Evolutionary conservation across 2,329 filamentous ascomycete species (phyloP).

Genomic region (Aspergillus hortae): DNA sequence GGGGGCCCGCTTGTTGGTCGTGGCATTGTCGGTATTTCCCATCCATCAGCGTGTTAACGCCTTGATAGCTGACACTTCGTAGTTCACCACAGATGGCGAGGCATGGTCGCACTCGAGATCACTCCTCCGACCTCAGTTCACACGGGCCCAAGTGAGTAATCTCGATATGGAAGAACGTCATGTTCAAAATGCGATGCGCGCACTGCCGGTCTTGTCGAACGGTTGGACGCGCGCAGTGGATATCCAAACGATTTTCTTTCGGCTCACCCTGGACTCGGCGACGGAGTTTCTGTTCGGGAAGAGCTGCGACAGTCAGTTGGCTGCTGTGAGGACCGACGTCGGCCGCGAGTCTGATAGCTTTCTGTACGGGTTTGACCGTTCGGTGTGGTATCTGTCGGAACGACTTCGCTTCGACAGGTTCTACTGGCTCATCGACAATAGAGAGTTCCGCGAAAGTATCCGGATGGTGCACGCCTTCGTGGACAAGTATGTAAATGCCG

Average conservation of each 20-base stretch:
- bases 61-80: constrained; percentile 1
- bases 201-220: constrained; percentile 57
- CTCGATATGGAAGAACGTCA: constrained; percentile 77
- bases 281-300: constrained; percentile 82
- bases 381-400: constrained; percentile 21
- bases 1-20: constrained; percentile 29
- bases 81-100: constrained; percentile 66
- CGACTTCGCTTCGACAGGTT: constrained; percentile 11
- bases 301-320: constrained; percentile 51
- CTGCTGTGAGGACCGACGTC: constrained; percentile 31
- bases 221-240: constrained; percentile 55
- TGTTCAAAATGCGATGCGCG: constrained; percentile 64
- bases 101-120: constrained; percentile 74
- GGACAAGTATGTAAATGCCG: constrained; percentile 6
- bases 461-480: constrained; percentile 10
- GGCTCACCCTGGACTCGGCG: constrained; percentile 75
- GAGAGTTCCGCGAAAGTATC: constrained; percentile 4
- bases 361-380: constrained; percentile 30
- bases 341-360: constrained; percentile 13
- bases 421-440: constrained; percentile 9
- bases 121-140: constrained; percentile 79
- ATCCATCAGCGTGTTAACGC: background rate
- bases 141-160: constrained; percentile 77
- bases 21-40: constrained; percentile 41
- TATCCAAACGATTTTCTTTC: constrained; percentile 72